Conservation (phyloP, 345 rosid genomes). For the Hibiscus mutabilis region DNA sequence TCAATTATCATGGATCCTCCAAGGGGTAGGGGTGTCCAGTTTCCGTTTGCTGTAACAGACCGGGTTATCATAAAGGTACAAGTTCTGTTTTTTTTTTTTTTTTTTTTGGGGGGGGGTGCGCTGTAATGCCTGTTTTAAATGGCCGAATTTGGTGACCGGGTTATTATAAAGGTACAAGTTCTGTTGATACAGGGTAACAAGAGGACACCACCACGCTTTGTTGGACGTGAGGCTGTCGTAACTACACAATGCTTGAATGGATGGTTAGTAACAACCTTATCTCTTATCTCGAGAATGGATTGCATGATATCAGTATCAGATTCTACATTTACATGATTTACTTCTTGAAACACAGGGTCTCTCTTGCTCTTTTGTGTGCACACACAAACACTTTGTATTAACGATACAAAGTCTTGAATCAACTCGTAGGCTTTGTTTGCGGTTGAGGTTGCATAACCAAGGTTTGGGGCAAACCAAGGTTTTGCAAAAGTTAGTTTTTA, state of each 20-base stretch:
- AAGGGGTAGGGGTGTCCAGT: constrained; percentile 73
- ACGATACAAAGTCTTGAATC: not conserved
- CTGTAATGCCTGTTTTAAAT: constrained; percentile 4
- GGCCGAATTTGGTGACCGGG: constrained; percentile 14
- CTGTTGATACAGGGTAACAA: constrained; percentile 71
- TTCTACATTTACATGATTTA: not conserved
- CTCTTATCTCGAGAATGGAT: not conserved
- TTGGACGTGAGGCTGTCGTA: constrained; percentile 85
- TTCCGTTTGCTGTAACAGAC: constrained; percentile 83
- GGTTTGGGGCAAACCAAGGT: too few species aligned
- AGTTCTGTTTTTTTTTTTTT: not conserved
- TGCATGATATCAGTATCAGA: not conserved
- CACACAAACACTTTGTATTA: not conserved
- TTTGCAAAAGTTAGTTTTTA: too few species aligned
- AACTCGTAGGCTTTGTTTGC: too few species aligned
- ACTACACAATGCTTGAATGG: constrained; percentile 95
- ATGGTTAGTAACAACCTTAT: constrained; percentile 53
- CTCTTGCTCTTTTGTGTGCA: not conserved
- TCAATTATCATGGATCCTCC: constrained; percentile 33
- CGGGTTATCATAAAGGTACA: constrained; percentile 82
- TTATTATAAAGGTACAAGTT: too few species aligned
- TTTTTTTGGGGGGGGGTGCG: too few species aligned
- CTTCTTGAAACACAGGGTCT: not conserved
- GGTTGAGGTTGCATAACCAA: too few species aligned
- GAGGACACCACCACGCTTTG: constrained; percentile 87